phyloP scores from a whole-genome alignment of 73 alveolate species.

The Tetrahymena borealis region DNA sequence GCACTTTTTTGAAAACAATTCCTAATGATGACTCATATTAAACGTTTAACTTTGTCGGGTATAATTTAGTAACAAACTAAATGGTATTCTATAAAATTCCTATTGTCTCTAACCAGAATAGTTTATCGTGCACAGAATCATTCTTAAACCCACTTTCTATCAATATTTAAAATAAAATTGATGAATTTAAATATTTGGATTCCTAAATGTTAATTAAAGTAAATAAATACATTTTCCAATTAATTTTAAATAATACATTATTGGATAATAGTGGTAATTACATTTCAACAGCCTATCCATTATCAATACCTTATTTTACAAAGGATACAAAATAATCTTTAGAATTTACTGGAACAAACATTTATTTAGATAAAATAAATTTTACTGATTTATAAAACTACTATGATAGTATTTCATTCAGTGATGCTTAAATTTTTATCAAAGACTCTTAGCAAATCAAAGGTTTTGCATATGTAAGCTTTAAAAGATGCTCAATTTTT shows the following conservation, averaged over 20 bases:
- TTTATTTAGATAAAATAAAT: neutral
- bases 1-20: neutral
- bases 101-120: neutral
- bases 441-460: neutral
- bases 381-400: neutral
- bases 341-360: neutral
- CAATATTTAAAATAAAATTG: neutral
- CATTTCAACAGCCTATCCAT: neutral
- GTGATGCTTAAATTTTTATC: neutral
- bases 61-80: neutral
- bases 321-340: neutral
- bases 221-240: neutral
- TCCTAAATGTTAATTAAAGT: neutral
- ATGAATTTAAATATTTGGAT: neutral
- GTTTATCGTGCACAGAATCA: neutral
- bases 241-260: neutral
- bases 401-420: neutral
- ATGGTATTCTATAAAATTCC: neutral
- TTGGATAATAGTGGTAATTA: neutral
- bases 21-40: neutral
- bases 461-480: neutral
- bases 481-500: neutral
- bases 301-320: neutral
- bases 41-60: neutral
- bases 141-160: neutral